These are phyloP conservation scores for Microcos paniculata DNA, from an alignment of 345 rosid genomes.

Conservation along the genomic window DNA sequence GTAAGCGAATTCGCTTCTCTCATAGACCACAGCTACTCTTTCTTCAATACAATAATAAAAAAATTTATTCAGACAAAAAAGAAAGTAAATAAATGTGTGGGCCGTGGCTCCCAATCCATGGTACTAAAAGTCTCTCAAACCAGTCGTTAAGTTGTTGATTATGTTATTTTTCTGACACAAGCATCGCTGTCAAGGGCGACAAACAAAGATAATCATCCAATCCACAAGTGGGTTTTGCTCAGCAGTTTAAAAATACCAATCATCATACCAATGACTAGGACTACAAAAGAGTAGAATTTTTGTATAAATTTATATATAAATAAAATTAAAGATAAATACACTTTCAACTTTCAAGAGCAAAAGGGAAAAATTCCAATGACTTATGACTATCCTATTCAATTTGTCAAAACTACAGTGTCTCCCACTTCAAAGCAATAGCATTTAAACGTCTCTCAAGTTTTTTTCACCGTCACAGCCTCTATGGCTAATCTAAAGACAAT, in stretches of 20 bases:
- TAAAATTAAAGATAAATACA: no score
- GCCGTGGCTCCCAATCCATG: background rate
- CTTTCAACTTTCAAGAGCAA: background rate
- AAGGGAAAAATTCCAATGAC: background rate
- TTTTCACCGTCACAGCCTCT: background rate
- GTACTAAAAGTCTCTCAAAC: background rate
- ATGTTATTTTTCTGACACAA: background rate
- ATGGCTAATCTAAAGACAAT: background rate
- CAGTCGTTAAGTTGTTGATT: constrained; percentile 6
- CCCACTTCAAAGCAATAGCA: background rate
- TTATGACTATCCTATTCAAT: background rate
- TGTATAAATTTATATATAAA: background rate
- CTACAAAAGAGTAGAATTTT: background rate
- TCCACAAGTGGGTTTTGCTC: background rate
- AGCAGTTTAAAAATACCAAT: background rate
- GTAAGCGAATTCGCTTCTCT: no score
- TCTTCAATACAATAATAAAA: no score
- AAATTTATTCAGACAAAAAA: no score
- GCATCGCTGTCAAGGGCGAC: background rate
- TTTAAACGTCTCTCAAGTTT: background rate
- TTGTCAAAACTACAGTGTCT: constrained; percentile 14
- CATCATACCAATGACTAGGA: constrained; percentile 4
- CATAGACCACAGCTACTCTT: no score
- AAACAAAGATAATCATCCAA: background rate
- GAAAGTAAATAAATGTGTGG: background rate